Base-by-base conservation (phyloP, 2,329 filamentous ascomycete genomes). In the Chrysosphaeria jannelii region DNA sequence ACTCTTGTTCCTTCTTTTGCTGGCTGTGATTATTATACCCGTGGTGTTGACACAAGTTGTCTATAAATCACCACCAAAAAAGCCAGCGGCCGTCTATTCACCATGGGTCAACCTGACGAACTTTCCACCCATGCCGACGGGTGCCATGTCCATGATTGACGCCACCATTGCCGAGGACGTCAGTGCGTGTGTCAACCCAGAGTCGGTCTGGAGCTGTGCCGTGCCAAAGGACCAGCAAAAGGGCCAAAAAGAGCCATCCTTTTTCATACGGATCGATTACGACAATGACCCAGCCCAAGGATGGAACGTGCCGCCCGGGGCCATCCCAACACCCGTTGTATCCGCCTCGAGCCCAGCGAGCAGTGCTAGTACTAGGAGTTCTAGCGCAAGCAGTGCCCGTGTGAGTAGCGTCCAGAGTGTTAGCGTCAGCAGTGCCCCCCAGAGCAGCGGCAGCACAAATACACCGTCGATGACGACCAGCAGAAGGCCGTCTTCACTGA, bases 51-150 rank as follows among this genome's bases (percentile, higher is more conserved):
- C 17, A n/a, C n/a, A n/a, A n/a, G n/a, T n/a, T n/a, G 13, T 32
- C 31, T 8, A 33, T n/a, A 33, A 34, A 23, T 24, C 15, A 13
- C 3, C 4, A n/a, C 10, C 6, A 13, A 4, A n/a, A 23, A 6
- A n/a, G n/a, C n/a, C n/a, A n/a, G n/a, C n/a, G n/a, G n/a, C n/a
- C n/a, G n/a, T n/a, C n/a, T 43, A 44, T n/a, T 51, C 48, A 1
- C 48, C 50, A 24, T 91, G 75, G 69, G 51, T 90, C 27, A 90
- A 89, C 37, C 41, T 88, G 29, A 88, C 79, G 1, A 64, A 66
- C 23, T 90, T 74, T 33, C 79, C 79, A 10, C 69, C 78, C 0
- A 74, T 91, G 36, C 75, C 74, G 2, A 81, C 72, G 0, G 81
- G 79, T 0, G 55, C 81, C 10, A 54, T 74, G 29, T 88, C 75